Percentiles rank a stretch among this genome's conserved stretches.
Conservation (phyloP, 768 basidiomycete species). For the Dioszegia crocea region DNA sequence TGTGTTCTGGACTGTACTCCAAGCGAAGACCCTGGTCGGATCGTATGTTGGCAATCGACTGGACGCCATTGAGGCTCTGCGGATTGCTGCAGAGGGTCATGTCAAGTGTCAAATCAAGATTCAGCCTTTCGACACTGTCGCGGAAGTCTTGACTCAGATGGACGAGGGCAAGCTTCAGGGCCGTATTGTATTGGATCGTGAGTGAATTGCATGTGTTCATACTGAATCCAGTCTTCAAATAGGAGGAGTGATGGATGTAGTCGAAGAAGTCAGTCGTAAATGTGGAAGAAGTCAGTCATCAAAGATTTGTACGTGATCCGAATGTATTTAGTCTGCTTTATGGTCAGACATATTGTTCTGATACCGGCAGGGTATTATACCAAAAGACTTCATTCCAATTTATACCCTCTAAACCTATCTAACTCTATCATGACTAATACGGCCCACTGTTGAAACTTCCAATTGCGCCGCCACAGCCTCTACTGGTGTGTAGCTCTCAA, state of each 20-base stretch:
- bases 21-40: constrained; percentile 49
- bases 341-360: no score
- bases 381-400: no score
- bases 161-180: not conserved
- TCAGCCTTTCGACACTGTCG: constrained; percentile 16
- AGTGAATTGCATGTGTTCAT: not conserved
- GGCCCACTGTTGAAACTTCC: not conserved
- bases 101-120: constrained; percentile 52
- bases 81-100: constrained; percentile 66
- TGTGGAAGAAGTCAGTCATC: no score
- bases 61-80: constrained; percentile 75
- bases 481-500: not conserved
- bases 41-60: constrained; percentile 59
- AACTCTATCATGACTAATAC: no score
- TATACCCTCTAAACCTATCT: no score
- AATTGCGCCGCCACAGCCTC: not conserved
- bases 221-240: not conserved
- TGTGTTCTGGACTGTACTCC: constrained; percentile 47
- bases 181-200: constrained; percentile 1
- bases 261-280: no score
- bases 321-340: no score
- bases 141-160: constrained; percentile 12
- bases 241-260: not conserved
- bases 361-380: no score
- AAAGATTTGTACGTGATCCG: no score